Base-by-base conservation (phyloP, 2,329 filamentous ascomycete species). In the Talaromyces funiculosus region DNA sequence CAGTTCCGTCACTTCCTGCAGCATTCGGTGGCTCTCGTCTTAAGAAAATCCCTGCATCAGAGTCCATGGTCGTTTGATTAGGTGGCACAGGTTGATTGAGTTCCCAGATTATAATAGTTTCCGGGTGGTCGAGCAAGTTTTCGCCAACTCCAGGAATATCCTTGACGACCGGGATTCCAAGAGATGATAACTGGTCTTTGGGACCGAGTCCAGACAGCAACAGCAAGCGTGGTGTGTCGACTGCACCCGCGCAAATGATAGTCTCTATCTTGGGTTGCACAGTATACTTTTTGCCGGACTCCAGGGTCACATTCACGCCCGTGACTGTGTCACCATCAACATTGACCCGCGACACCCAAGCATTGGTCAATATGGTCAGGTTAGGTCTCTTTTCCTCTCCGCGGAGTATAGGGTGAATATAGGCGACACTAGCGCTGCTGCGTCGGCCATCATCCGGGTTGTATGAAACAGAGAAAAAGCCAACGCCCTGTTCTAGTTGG, bases 381-480 rank as follows among this genome's bases (percentile, higher is more conserved):
- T 96, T 96, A 14, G 90, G 86, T 60, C 90, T 83, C 73, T 86
- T 85, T 81, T 96, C 90, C 53, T 92, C 87, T 42, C 90, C 90
- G 42, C 88, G 85, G 57, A 96, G 83, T 69, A 96, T 92, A 37
- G 92, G 92, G 77, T 96, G 92, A 70, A 96, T 92, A 78, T 96
- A 96, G 18, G 92, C 92, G 22, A 96, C 91, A 61, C 88, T 92
- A 62, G 92, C 91, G 72, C 89, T 92, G 78, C 89, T 93, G 64
- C 92, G 86, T 68, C 85, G 84, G 70, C 91, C 90, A 69, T 91
- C 87, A 69, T 96, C 91, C 2, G 92, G 92, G 78, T 96, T 95
- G 79, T 96, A 96, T 38, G 90, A 87, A 66, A 96, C 86, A 65
- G 88, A 92, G 81, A 96, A 93, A 82, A 96, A 96, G 60, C 92